Evolutionary conservation across 2,329 filamentous ascomycete genomes (phyloP).

Genomic region (Arachnopeziza araneosa): DNA sequence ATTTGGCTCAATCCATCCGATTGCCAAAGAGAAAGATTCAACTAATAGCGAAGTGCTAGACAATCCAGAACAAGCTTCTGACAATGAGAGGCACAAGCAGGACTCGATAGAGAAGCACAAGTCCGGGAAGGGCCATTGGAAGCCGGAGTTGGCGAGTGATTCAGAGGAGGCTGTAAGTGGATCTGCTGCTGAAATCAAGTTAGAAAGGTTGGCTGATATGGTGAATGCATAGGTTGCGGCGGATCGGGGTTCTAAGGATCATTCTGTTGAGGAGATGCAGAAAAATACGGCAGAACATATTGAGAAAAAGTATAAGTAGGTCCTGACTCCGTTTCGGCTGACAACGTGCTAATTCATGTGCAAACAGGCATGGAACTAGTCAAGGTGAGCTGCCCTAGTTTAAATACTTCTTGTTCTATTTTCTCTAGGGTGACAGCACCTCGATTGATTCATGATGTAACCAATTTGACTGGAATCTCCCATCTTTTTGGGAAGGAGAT

Average conservation of each 20-base stretch:
- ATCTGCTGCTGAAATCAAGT: not conserved
- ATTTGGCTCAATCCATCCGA: not conserved
- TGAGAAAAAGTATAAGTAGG: conserved; percentile 28
- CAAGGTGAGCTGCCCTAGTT: conserved; percentile 5
- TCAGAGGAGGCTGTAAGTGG: conserved; percentile 66
- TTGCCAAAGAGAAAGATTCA: not conserved
- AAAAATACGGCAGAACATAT: conserved; percentile 41
- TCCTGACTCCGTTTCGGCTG: conserved; percentile 2
- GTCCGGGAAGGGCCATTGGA: conserved; percentile 68
- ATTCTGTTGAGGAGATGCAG: conserved; percentile 51
- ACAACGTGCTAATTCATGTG: not conserved
- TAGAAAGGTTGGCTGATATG: not conserved
- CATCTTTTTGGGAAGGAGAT: not conserved
- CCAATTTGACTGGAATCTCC: not conserved
- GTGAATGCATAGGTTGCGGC: conserved; percentile 18
- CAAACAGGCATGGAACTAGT: conserved; percentile 25
- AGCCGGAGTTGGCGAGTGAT: conserved; percentile 69
- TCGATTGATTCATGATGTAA: not conserved
- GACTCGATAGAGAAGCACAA: conserved; percentile 62
- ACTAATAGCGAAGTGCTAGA: conserved; percentile 9
- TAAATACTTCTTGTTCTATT: too few relatives aligned
- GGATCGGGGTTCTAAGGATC: conserved; percentile 16
- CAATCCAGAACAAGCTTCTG: conserved; percentile 29
- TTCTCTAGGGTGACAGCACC: too few relatives aligned
- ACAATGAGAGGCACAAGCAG: conserved; percentile 53